Percentiles rank a stretch among this genome's conserved stretches.
These are phyloP conservation scores for Discostella pseudostelligera DNA, from an alignment of 108 stramenopile species.

Conservation along the genomic window DNA sequence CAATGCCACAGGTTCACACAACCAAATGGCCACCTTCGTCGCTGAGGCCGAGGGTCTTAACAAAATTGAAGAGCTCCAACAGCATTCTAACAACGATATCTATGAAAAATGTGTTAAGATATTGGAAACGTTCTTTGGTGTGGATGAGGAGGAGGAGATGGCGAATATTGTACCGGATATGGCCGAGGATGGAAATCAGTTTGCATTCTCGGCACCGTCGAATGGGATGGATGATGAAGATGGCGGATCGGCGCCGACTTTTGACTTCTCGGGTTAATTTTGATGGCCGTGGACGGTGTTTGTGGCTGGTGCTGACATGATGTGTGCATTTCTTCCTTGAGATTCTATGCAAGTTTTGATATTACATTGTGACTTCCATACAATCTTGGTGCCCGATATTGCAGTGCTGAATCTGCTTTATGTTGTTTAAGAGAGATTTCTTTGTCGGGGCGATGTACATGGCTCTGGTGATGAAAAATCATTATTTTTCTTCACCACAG, in stretches of 20 bases:
- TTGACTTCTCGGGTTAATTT: conserved; percentile 38
- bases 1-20: conserved; percentile 69
- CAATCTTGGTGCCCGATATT: background rate
- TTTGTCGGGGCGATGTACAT: no score
- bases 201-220: conserved; percentile 65
- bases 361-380: background rate
- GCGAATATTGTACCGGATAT: conserved; percentile 62
- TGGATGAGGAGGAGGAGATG: conserved; percentile 91
- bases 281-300: no score
- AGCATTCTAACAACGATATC: conserved; percentile 93
- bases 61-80: conserved; percentile 92
- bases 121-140: conserved; percentile 92
- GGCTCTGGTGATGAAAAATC: conserved; percentile 14
- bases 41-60: conserved; percentile 93
- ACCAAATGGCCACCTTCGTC: conserved; percentile 91
- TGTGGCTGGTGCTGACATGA: background rate
- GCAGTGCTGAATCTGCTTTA: background rate
- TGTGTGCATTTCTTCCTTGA: background rate
- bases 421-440: no score
- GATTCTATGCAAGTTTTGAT: conserved; percentile 11
- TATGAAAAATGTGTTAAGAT: conserved; percentile 92
- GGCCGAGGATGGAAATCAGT: conserved; percentile 63
- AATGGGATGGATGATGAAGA: conserved; percentile 32
- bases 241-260: conserved; percentile 23
- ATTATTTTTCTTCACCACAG: conserved; percentile 12